Evolutionary conservation across 768 basidiomycete species (phyloP).

Genomic region (Leccinellum luteum): DNA sequence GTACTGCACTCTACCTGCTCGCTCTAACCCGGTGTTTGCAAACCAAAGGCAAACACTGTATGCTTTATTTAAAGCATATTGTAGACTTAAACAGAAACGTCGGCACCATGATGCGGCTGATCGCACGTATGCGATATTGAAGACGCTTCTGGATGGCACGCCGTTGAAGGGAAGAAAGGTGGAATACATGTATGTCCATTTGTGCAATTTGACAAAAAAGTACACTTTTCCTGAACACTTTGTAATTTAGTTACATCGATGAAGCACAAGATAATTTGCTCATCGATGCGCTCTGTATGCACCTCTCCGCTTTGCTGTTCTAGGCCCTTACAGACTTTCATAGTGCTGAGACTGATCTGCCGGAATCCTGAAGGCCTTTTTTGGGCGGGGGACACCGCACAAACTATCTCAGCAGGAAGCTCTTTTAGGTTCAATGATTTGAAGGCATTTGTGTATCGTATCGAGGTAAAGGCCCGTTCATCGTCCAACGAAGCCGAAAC

Average conservation of each 20-base stretch:
- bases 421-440: conserved; percentile 71
- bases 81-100: conserved; percentile 39
- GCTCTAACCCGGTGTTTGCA: conserved; percentile 55
- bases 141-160: conserved; percentile 27
- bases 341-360: conserved; percentile 65
- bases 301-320: background rate
- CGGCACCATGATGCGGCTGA: conserved; percentile 59
- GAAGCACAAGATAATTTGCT: conserved; percentile 73
- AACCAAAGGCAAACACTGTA: conserved; percentile 48
- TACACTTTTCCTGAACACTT: background rate
- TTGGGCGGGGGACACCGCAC: conserved; percentile 81
- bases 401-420: conserved; percentile 72
- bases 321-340: background rate
- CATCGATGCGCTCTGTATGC: conserved; percentile 57
- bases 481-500: background rate
- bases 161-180: conserved; percentile 41
- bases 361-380: conserved; percentile 64
- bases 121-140: conserved; percentile 54
- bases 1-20: conserved; percentile 49
- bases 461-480: conserved; percentile 45
- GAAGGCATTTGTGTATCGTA: conserved; percentile 60
- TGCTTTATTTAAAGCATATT: conserved; percentile 51
- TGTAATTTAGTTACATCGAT: conserved; percentile 53
- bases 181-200: conserved; percentile 50
- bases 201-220: background rate